A percentile compares a stretch with the other conserved stretches of the same genome.
Evolutionary conservation across 306 rosid genomes (phyloP).

Genomic region (Lotus japonicus): DNA sequence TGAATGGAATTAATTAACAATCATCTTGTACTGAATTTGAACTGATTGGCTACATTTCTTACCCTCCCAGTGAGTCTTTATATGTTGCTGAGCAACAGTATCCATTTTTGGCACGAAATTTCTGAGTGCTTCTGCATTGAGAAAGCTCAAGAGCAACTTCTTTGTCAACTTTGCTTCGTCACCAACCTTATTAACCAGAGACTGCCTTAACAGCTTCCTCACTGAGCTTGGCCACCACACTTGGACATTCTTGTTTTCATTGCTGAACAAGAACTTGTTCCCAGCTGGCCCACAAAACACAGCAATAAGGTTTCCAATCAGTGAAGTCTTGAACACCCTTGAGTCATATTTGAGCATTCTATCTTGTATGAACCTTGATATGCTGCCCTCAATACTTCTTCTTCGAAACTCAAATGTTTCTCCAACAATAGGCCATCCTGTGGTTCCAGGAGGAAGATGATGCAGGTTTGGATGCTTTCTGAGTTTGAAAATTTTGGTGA

Average conservation of each 20-base stretch:
- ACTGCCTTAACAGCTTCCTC: slow-evolving; percentile 29
- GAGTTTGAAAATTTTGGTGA: slow-evolving; percentile 15
- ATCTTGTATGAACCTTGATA: slow-evolving; percentile 20
- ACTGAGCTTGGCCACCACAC: slow-evolving; percentile 42
- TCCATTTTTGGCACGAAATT: slow-evolving; percentile 41
- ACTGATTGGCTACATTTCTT: not conserved
- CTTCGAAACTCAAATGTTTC: slow-evolving; percentile 29
- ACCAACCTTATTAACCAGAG: slow-evolving; percentile 34
- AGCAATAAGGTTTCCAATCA: slow-evolving; percentile 21
- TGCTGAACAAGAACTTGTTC: slow-evolving; percentile 40
- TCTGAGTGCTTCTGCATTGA: slow-evolving; percentile 36
- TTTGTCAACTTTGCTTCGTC: slow-evolving; percentile 33
- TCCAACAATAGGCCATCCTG: slow-evolving; percentile 41
- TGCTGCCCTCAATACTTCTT: not conserved
- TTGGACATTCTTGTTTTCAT: slow-evolving; percentile 46
- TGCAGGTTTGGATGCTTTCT: slow-evolving; percentile 15
- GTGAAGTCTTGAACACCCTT: slow-evolving; percentile 36
- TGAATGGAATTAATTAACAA: too few species aligned
- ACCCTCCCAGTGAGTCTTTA: slow-evolving; percentile 38
- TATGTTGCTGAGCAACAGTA: slow-evolving; percentile 29
- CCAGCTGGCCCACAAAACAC: slow-evolving; percentile 39
- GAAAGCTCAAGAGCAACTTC: slow-evolving; percentile 34
- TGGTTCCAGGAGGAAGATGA: slow-evolving; percentile 40
- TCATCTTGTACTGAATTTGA: too few species aligned
- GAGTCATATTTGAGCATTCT: slow-evolving; percentile 30